phyloP scores from a whole-genome alignment of 75 land plant genomes.

The Pinus albicaulis region DNA sequence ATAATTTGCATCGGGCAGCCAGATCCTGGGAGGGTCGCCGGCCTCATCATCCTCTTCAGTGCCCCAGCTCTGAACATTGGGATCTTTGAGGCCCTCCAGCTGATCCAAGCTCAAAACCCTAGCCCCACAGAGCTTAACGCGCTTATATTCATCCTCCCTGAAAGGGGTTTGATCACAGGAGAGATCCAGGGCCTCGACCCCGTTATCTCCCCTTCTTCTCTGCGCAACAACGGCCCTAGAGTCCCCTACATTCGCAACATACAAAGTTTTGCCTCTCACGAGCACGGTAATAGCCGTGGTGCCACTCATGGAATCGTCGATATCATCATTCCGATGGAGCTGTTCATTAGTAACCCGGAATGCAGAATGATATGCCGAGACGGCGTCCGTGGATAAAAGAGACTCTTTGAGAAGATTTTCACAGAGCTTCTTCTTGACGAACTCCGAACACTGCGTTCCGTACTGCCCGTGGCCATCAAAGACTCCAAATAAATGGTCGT shows the following conservation, averaged over 20 bases:
- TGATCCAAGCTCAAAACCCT: slow-evolving; percentile 69
- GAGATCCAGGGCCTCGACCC: slow-evolving; percentile 47
- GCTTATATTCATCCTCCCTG: slow-evolving; percentile 59
- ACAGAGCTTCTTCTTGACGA: slow-evolving; percentile 56
- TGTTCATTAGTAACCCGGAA: slow-evolving; percentile 51
- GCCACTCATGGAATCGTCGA: slow-evolving; percentile 96
- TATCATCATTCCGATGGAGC: slow-evolving; percentile 43
- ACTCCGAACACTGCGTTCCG: slow-evolving; percentile 77
- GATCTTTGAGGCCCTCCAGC: slow-evolving; percentile 75
- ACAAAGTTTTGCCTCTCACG: slow-evolving; percentile 48
- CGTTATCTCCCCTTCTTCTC: slow-evolving; percentile 20
- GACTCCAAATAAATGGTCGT: slow-evolving; percentile 88
- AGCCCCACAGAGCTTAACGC: slow-evolving; percentile 72
- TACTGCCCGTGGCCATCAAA: slow-evolving; percentile 95
- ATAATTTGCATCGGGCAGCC: slow-evolving; percentile 73
- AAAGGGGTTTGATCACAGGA: slow-evolving; percentile 75
- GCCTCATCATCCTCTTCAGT: slow-evolving; percentile 74
- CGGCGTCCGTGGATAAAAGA: slow-evolving; percentile 48
- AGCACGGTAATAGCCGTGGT: slow-evolving; percentile 88
- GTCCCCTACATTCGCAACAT: slow-evolving; percentile 78
- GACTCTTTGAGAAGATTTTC: slow-evolving; percentile 43
- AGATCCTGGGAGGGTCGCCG: slow-evolving; percentile 89
- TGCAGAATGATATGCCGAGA: slow-evolving; percentile 55
- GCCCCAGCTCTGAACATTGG: slow-evolving; percentile 74
- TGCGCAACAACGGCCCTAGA: slow-evolving; percentile 68